These are phyloP conservation scores for Suhomyces prunicola DNA, from an alignment of 805 yeast species.

Conservation along the genomic window DNA sequence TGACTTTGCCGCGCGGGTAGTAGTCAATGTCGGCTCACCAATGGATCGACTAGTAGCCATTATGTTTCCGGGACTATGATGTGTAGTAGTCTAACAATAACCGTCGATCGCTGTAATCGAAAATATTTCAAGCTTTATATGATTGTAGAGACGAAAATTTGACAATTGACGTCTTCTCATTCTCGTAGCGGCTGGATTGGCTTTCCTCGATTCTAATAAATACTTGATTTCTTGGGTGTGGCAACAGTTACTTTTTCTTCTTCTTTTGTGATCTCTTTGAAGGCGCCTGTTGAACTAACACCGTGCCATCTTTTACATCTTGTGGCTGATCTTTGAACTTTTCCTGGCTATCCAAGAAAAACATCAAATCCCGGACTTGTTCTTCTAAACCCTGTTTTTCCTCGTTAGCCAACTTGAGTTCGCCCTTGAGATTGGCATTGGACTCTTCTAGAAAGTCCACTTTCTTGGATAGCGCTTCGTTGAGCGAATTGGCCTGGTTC, in stretches of 20 bases:
- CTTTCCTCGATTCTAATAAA: too few species aligned
- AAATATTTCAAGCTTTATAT: too few species aligned
- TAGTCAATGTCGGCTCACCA: too few species aligned
- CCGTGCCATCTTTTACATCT: conserved; percentile 69
- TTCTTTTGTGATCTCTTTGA: conserved; percentile 14
- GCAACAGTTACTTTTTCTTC: conserved; percentile 8
- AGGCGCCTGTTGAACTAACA: conserved; percentile 41
- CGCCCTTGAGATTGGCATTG: conserved; percentile 25
- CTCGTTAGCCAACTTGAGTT: conserved; percentile 23
- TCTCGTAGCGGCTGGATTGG: too few species aligned
- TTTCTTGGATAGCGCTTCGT: conserved; percentile 38
- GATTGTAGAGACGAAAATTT: too few species aligned
- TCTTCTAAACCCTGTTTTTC: conserved; percentile 53
- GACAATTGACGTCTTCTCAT: too few species aligned
- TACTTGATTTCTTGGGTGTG: too few species aligned
- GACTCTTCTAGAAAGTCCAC: conserved; percentile 31
- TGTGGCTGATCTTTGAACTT: conserved; percentile 69
- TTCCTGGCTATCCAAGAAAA: conserved; percentile 68
- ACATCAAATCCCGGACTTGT: conserved; percentile 76
- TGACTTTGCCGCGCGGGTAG: background rate
- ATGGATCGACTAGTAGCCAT: too few species aligned
- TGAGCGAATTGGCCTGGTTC: conserved; percentile 28
- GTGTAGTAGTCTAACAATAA: too few species aligned
- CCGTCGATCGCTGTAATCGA: too few species aligned
- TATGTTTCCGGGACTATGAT: too few species aligned